phyloP scores from a whole-genome alignment of 2,329 filamentous ascomycete genomes.

The Stemphylium beticola region DNA sequence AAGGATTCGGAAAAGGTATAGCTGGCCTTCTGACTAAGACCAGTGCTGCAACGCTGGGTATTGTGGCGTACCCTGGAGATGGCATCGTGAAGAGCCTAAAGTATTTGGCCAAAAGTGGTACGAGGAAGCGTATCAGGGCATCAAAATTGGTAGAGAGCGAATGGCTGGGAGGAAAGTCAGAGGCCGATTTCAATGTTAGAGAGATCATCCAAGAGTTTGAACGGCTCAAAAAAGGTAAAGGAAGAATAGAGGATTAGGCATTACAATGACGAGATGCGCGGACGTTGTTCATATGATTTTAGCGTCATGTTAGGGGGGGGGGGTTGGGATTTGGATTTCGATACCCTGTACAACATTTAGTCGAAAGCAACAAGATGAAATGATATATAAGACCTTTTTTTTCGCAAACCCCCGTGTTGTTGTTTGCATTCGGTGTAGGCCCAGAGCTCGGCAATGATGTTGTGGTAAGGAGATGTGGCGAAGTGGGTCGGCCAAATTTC shows the following conservation, averaged over 20 bases:
- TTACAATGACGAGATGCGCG: too few relatives aligned
- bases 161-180: background rate
- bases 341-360: too few relatives aligned
- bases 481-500: too few relatives aligned
- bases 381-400: too few relatives aligned
- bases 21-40: conserved; percentile 12
- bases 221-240: conserved; percentile 4
- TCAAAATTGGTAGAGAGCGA: conserved; percentile 12
- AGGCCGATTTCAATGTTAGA: conserved; percentile 3
- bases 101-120: conserved; percentile 11
- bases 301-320: too few relatives aligned
- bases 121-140: conserved; percentile 10
- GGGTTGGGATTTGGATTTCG: too few relatives aligned
- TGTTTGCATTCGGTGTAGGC: too few relatives aligned
- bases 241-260: background rate
- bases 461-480: too few relatives aligned
- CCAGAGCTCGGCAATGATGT: too few relatives aligned
- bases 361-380: too few relatives aligned
- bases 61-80: conserved; percentile 24
- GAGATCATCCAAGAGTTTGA: conserved; percentile 5
- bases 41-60: conserved; percentile 8
- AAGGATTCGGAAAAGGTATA: conserved; percentile 41
- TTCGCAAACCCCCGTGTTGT: too few relatives aligned
- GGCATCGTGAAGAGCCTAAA: conserved; percentile 22
- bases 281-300: too few relatives aligned